Conservation (phyloP, 2,329 filamentous ascomycete species). For the Aphanoascus verrucosus region DNA sequence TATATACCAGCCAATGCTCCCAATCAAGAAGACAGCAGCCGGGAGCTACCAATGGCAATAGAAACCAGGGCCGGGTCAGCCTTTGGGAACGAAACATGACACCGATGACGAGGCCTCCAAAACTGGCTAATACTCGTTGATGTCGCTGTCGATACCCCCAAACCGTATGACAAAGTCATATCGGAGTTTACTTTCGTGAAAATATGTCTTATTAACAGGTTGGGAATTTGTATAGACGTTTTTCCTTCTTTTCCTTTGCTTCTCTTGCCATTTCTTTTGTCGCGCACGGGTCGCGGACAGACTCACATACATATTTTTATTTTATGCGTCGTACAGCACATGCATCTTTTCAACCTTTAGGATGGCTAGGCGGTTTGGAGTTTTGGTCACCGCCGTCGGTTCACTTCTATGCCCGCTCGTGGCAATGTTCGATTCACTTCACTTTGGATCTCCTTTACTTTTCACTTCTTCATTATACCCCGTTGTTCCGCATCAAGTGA, state of each 20-base stretch:
- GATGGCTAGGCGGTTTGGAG: background rate
- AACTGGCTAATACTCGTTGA: background rate
- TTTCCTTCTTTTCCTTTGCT: background rate
- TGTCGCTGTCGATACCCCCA: background rate
- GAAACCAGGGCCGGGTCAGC: background rate
- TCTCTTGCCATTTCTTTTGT: background rate
- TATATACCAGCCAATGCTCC: background rate
- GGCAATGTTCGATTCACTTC: background rate
- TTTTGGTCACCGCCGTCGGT: background rate
- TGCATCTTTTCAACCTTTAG: background rate
- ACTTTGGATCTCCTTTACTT: too few relatives aligned
- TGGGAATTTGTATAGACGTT: background rate
- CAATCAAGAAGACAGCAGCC: background rate
- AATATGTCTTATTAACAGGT: conserved; percentile 2
- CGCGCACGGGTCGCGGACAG: background rate
- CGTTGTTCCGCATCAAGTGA: too few relatives aligned
- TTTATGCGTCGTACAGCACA: background rate
- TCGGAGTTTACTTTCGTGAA: background rate
- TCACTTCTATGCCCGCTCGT: background rate
- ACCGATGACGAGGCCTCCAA: background rate
- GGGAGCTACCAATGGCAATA: background rate
- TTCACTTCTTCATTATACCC: too few relatives aligned
- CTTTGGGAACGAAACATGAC: background rate
- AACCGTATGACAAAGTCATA: background rate
- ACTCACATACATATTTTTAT: background rate